Evolutionary conservation across 208 protist genomes (phyloP).

Genomic region (Leishmania martiniquensis): DNA sequence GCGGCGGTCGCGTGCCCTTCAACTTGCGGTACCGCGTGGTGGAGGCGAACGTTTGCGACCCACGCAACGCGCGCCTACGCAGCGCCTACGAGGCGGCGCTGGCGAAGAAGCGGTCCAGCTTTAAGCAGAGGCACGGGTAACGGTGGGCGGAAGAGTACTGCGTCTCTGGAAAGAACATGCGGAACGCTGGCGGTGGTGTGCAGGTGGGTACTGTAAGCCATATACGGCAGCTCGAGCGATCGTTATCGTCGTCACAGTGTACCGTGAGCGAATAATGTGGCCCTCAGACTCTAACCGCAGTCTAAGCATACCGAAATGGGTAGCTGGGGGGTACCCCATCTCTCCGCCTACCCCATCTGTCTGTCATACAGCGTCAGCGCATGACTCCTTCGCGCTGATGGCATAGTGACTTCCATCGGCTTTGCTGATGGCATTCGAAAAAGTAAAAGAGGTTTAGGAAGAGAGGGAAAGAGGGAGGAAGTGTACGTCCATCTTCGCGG

Average conservation of each 20-base stretch:
- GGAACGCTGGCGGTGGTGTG: neutral
- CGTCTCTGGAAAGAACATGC: neutral
- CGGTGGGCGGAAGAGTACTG: neutral
- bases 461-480: no score
- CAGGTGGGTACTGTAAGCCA: neutral
- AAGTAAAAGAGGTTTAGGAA: no score
- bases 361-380: neutral
- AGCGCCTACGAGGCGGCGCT: constrained; percentile 59
- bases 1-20: constrained; percentile 84
- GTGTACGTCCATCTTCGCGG: neutral
- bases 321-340: neutral
- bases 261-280: neutral
- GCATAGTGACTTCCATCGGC: no score
- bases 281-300: no score
- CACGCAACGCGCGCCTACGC: constrained; percentile 49
- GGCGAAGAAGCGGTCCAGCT: constrained; percentile 60
- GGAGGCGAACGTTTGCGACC: constrained; percentile 80
- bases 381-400: neutral
- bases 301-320: neutral
- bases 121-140: constrained; percentile 35
- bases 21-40: constrained; percentile 87
- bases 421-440: no score
- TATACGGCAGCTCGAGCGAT: no score
- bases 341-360: neutral
- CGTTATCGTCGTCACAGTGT: neutral